Conservation (phyloP, 352 stramenopile genomes). For the Globisporangium carolinianum region DNA sequence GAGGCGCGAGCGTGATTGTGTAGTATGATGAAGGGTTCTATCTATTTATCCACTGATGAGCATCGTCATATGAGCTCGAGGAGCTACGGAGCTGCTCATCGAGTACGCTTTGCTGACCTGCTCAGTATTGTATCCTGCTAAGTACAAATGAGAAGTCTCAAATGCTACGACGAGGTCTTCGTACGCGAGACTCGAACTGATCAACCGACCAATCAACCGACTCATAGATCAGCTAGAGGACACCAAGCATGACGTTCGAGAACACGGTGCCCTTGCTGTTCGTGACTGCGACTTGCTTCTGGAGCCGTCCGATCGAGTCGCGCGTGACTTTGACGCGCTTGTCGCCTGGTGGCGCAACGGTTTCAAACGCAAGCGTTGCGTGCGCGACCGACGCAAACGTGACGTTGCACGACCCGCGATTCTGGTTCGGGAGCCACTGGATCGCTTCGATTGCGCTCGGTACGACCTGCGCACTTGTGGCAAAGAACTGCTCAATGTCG, state of each 20-base stretch:
- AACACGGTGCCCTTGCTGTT: slow-evolving; percentile 60
- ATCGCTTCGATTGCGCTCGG: slow-evolving; percentile 62
- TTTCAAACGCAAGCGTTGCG: slow-evolving; percentile 61
- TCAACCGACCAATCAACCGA: too few relatives aligned
- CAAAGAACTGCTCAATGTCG: slow-evolving; percentile 73
- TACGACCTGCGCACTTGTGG: slow-evolving; percentile 52
- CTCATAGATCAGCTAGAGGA: slow-evolving; percentile 14
- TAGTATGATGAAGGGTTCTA: too few relatives aligned
- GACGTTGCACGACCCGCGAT: slow-evolving; percentile 59
- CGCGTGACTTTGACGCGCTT: slow-evolving; percentile 28
- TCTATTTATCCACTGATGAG: too few relatives aligned
- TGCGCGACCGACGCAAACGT: slow-evolving; percentile 65
- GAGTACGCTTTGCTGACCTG: too few relatives aligned
- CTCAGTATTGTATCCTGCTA: too few relatives aligned
- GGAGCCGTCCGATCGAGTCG: slow-evolving; percentile 58
- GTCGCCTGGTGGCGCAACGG: slow-evolving; percentile 21
- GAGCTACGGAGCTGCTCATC: too few relatives aligned
- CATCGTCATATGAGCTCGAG: too few relatives aligned
- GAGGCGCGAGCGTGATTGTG: background rate
- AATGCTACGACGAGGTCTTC: too few relatives aligned
- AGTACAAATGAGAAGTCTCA: too few relatives aligned
- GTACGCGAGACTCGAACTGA: too few relatives aligned
- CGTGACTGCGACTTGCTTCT: slow-evolving; percentile 65
- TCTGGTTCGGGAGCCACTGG: slow-evolving; percentile 49
- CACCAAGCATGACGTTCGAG: slow-evolving; percentile 49